phyloP scores from a whole-genome alignment of 108 stramenopile species.

The Pseudonitzschia delicatissima region DNA sequence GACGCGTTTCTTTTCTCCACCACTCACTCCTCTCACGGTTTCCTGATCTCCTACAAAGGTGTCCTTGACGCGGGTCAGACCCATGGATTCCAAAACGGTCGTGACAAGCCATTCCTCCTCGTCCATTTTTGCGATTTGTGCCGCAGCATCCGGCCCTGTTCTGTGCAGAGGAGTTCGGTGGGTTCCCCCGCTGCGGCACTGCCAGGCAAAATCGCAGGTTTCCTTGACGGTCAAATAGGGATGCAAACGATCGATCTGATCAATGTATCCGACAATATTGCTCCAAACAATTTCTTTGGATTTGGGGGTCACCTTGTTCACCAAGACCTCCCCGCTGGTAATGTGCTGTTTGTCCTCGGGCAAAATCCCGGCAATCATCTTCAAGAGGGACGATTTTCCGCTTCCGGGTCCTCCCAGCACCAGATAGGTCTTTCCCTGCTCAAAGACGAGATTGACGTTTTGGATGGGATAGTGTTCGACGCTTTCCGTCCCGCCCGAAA shows the following conservation, averaged over 20 bases:
- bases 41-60: conserved; percentile 75
- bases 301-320: conserved; percentile 33
- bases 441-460: conserved; percentile 54
- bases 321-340: conserved; percentile 32
- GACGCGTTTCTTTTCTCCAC: conserved; percentile 88
- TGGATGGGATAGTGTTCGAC: conserved; percentile 33
- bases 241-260: conserved; percentile 77
- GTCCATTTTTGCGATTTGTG: conserved; percentile 30
- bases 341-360: conserved; percentile 20
- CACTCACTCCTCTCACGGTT: conserved; percentile 76
- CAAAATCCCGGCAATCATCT: conserved; percentile 38
- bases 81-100: conserved; percentile 47
- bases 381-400: conserved; percentile 60
- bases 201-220: conserved; percentile 74
- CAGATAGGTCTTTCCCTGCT: conserved; percentile 77
- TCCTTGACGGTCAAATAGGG: conserved; percentile 74
- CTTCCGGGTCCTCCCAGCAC: conserved; percentile 75
- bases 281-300: conserved; percentile 39
- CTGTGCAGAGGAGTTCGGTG: not conserved
- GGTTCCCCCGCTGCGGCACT: conserved; percentile 55
- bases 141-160: conserved; percentile 15
- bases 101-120: conserved; percentile 20
- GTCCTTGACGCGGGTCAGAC: conserved; percentile 58
- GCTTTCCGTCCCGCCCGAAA: not conserved
- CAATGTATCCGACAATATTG: conserved; percentile 36